Evolutionary conservation across 1,284 basidiomycete species (phyloP).

Genomic region (Trametes sp.): DNA sequence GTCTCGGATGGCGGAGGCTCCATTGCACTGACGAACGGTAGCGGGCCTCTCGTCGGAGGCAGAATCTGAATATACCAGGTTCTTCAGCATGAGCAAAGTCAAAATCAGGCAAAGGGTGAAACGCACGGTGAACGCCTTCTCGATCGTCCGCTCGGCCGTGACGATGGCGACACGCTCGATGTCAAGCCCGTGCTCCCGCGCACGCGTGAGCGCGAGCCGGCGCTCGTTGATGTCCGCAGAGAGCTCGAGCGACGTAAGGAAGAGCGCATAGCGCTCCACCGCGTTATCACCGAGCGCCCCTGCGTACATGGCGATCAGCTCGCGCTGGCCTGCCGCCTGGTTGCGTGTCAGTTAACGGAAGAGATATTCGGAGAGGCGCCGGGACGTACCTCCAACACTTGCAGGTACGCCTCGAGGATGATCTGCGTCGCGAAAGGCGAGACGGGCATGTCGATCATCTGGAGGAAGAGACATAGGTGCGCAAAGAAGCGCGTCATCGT

Average conservation of each 20-base stretch:
- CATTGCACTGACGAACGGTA: constrained; percentile 65
- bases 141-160: constrained; percentile 83
- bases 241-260: constrained; percentile 85
- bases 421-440: constrained; percentile 79
- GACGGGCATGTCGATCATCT: constrained; percentile 79
- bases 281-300: constrained; percentile 92
- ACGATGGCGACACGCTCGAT: constrained; percentile 82
- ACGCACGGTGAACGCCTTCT: constrained; percentile 73
- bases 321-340: constrained; percentile 79
- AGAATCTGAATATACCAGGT: constrained; percentile 51
- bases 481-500: constrained; percentile 90
- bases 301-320: constrained; percentile 94
- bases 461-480: constrained; percentile 92
- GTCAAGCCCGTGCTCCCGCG: constrained; percentile 86
- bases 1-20: constrained; percentile 59
- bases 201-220: constrained; percentile 76
- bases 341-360: too few species aligned
- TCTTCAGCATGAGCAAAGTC: not conserved
- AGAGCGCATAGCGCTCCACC: constrained; percentile 91
- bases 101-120: not conserved
- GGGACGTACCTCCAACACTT: constrained; percentile 81
- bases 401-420: constrained; percentile 90
- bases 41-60: constrained; percentile 60
- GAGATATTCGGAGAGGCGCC: constrained; percentile 1
- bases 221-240: constrained; percentile 74